phyloP scores from a whole-genome alignment of 108 stramenopile species.

The Pseudonitzschia pungens region DNA sequence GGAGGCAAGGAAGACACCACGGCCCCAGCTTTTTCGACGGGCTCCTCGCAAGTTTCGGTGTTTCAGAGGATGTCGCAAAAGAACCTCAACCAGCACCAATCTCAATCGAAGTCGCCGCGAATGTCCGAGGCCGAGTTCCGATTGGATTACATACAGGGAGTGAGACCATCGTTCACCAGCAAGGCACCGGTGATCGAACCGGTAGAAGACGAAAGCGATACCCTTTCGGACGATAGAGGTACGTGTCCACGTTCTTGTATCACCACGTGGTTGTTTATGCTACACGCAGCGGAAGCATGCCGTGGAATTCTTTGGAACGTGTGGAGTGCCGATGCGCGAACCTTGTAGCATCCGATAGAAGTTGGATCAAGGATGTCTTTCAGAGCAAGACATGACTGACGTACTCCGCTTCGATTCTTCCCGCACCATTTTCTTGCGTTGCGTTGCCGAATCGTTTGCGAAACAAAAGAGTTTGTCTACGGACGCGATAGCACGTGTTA shows the following conservation, averaged over 20 bases:
- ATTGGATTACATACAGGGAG: constrained; percentile 11
- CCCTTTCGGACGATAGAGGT: neutral
- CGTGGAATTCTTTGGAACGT: neutral
- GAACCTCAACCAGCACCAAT: neutral
- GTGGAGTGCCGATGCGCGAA: neutral
- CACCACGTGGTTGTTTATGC: neutral
- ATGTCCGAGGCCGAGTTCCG: constrained; percentile 7
- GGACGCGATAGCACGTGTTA: constrained; percentile 21
- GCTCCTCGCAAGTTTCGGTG: neutral
- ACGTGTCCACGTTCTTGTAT: neutral
- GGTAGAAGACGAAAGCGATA: neutral
- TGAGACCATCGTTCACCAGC: neutral
- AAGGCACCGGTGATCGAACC: constrained; percentile 4
- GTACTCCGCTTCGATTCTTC: neutral
- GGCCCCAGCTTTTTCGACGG: neutral
- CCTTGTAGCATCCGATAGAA: neutral
- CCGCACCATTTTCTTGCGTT: neutral
- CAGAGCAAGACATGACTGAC: neutral
- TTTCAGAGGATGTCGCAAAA: neutral
- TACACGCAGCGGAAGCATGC: too few species aligned
- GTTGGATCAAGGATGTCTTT: neutral
- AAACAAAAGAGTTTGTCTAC: constrained; percentile 11
- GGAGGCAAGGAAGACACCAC: neutral
- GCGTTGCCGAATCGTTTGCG: neutral
- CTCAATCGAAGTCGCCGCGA: neutral